Evolutionary conservation across 192 early-diverging fungal species (phyloP), one percentile per base, ranked within the genome.

Genomic region (Backusella westeae): DNA sequence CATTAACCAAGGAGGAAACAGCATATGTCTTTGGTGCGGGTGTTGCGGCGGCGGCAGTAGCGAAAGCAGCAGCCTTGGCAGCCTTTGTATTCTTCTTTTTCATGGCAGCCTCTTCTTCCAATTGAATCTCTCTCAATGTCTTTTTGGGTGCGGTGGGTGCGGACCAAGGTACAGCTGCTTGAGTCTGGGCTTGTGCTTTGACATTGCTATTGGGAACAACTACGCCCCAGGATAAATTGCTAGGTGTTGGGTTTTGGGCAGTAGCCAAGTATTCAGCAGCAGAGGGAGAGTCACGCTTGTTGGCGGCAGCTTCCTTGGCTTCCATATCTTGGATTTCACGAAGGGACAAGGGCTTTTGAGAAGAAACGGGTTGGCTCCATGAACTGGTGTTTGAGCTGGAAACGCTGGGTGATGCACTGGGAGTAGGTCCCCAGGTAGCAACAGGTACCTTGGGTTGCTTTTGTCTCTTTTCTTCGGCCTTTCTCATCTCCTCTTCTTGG

Each of bases 311-410:
- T 73, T 85, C 82, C 42, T 84, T 85, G 65, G 86, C 87, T 75
- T 91, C 90, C 79, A 87, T 77, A 68, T 90, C 90, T 76, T 91
- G 90, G 71, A 91, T 89, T 79, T 91, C 90, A 32, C 87, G 85
- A 32, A 91, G 71, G 19, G 88, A 87, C 12, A 83, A 85, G 44
- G 76, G 49, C 5, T 53, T 38, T 39, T 76, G 56, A 17, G 78
- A 80, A 9, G 56, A 29, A 29, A 10, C 17, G 17, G 70, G 70
- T 49, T 71, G 70, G 7, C 39, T 42, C 70, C 70, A 71, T 34
- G 44, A 73, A 15, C 59, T 26, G 15, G 26, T 49, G 15, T 34
- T 35, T 6, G 69, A 2, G 19, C 36, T 70, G 19, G 70, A 46
- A 14, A 39, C 23, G 39, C 34, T 39, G 21, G 34, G 26, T 79